phyloP scores from a whole-genome alignment of 257 asterid species.

The Plantago ovata region DNA sequence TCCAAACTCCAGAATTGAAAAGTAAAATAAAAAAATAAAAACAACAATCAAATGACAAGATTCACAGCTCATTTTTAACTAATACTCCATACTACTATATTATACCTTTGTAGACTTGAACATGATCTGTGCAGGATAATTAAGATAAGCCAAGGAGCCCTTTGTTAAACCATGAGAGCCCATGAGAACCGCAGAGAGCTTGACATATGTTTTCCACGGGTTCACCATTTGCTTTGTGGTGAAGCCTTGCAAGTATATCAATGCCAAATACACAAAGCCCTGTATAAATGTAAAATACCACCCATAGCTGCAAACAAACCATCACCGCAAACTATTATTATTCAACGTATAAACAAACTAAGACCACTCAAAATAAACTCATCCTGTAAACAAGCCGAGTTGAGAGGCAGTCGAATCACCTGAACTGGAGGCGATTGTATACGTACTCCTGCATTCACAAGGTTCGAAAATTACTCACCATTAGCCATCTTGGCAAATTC shows the following conservation, averaged over 20 bases:
- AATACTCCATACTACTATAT: not conserved
- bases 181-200: slow-evolving; percentile 90
- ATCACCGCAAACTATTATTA: slow-evolving; percentile 2
- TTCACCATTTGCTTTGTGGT: slow-evolving; percentile 93
- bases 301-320: slow-evolving; percentile 63
- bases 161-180: slow-evolving; percentile 95
- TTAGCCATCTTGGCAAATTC: slow-evolving; percentile 29
- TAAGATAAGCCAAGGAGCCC: slow-evolving; percentile 88
- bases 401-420: slow-evolving; percentile 33
- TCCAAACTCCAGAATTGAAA: not conserved
- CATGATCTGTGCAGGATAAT: slow-evolving; percentile 97
- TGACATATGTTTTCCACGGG: slow-evolving; percentile 85
- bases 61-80: not conserved
- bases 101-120: slow-evolving; percentile 91
- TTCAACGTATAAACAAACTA: slow-evolving; percentile 3
- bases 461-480: not conserved
- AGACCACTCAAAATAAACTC: slow-evolving; percentile 1
- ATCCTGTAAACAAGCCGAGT: slow-evolving; percentile 7
- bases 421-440: slow-evolving; percentile 76
- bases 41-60: not conserved
- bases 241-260: slow-evolving; percentile 77
- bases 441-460: slow-evolving; percentile 72
- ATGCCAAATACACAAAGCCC: slow-evolving; percentile 81
- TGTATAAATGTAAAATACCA: slow-evolving; percentile 95
- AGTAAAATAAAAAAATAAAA: not conserved